A percentile compares a stretch with the other conserved stretches of the same genome.
These are phyloP conservation scores for Fusarium beomiforme DNA, from an alignment of 2,329 filamentous ascomycete species.

Conservation along the genomic window DNA sequence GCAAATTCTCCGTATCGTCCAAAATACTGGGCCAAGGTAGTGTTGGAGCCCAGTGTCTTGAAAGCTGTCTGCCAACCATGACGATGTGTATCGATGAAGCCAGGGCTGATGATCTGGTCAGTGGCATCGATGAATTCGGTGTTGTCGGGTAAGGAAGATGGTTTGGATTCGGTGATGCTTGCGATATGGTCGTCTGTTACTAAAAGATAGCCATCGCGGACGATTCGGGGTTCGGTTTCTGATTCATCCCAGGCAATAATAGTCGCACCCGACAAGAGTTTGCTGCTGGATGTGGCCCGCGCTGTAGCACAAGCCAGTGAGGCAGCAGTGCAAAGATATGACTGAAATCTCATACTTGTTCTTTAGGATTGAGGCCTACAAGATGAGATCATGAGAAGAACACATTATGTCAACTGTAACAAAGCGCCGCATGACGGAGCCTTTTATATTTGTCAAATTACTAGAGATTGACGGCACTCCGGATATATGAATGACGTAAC, in stretches of 20 bases:
- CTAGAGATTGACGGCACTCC: not conserved
- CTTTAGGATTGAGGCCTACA: too few relatives aligned
- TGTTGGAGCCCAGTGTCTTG: constrained; percentile 63
- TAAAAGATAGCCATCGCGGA: constrained; percentile 4
- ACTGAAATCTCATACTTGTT: not conserved
- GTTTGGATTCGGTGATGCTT: not conserved
- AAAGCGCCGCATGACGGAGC: not conserved
- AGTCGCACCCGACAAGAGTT: constrained; percentile 19
- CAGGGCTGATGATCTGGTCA: constrained; percentile 62
- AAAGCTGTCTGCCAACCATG: constrained; percentile 66
- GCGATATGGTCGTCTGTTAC: constrained; percentile 10
- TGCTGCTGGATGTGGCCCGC: not conserved
- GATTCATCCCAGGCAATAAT: constrained; percentile 28
- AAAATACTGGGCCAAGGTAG: constrained; percentile 60
- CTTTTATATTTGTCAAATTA: not conserved
- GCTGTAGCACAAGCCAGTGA: not conserved
- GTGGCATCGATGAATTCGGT: constrained; percentile 58
- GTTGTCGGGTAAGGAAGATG: constrained; percentile 3
- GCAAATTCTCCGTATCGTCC: constrained; percentile 51
- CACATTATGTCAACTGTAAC: not conserved
- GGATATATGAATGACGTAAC: not conserved
- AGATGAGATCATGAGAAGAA: not conserved
- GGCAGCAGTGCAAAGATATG: not conserved
- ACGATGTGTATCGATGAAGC: constrained; percentile 67
- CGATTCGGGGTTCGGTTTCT: not conserved